Evolutionary conservation across 345 rosid species (phyloP), one percentile per base, ranked within the genome.

Genomic region (Linum tenue): DNA sequence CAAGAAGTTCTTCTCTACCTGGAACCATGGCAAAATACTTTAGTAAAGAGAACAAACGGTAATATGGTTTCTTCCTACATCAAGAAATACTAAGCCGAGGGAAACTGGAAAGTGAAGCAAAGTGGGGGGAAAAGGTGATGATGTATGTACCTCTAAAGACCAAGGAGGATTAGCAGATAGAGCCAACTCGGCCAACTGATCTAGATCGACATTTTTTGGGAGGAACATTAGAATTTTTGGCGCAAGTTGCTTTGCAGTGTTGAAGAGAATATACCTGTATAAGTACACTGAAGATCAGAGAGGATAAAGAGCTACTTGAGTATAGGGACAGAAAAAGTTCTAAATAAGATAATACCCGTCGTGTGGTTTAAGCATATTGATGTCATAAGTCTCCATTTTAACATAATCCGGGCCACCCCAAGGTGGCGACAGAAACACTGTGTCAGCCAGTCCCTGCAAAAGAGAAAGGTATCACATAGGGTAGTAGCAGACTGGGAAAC

Each of bases 381-480:
- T 77, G 79, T 88, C 75, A 66, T 90, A 94, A 35, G 70, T 80
- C 73, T 74, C 64, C 9, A 72, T 88, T 85, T 81, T 88, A 31
- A 78, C 59, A 70, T 94, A 94, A 69, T 82, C 86, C 73, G 97
- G 99, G 51, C 97, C 97, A 4, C 99, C 99, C 96, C 99, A 90
- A 6, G 99, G 96, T 70, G 97, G 97, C 39, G 99, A 94, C 70
- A 94, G 72, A 79, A 90, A 94, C 61, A 86, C 87, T 1, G 86
- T 81, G 56, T 80, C 88, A 17, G 91, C 95, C 99, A 90, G 82
- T 67, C 0, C 51, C 51, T 70, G 69, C 65, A 64, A 37, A 50
- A 59, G 61, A 64, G 38, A 64, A 43, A 61, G 62, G 50, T 48
- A 62, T 38, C 58, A 48, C 40, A 3, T 39, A 51, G 9, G 11